phyloP scores from a whole-genome alignment of 2,329 filamentous ascomycete genomes.

The Colletotrichum falcatum region DNA sequence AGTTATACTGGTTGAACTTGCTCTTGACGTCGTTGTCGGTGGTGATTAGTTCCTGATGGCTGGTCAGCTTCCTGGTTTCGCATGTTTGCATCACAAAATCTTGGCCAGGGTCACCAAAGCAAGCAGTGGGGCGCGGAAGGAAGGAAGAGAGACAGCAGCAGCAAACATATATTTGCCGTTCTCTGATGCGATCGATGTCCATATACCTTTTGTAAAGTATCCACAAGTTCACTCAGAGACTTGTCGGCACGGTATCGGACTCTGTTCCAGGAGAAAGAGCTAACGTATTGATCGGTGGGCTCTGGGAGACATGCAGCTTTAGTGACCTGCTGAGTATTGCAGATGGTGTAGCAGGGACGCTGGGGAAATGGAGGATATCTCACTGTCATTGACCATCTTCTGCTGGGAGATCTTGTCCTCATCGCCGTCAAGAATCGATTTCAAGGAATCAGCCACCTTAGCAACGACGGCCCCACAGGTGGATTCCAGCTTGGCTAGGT shows the following conservation, averaged over 20 bases:
- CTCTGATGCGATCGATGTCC: not conserved
- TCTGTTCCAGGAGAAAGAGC: constrained; percentile 95
- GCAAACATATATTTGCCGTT: not conserved
- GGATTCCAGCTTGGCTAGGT: constrained; percentile 87
- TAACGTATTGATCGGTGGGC: constrained; percentile 93
- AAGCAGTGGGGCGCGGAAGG: not conserved
- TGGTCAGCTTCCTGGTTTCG: not conserved
- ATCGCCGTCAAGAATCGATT: constrained; percentile 84
- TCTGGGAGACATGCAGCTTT: constrained; percentile 65
- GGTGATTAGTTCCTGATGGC: constrained; percentile 80
- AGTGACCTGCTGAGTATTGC: constrained; percentile 39
- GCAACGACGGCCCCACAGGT: constrained; percentile 84
- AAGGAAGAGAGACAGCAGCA: not conserved
- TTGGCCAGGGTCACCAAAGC: not conserved
- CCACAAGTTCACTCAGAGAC: constrained; percentile 86
- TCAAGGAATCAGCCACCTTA: constrained; percentile 90
- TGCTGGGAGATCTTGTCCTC: constrained; percentile 86
- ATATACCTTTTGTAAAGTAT: constrained; percentile 85
- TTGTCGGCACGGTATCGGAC: constrained; percentile 97
- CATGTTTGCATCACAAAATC: not conserved
- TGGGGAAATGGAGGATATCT: constrained; percentile 11
- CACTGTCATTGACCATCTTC: constrained; percentile 95
- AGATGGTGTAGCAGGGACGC: constrained; percentile 34
- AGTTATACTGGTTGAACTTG: constrained; percentile 95
- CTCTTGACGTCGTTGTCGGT: constrained; percentile 96